A percentile compares a stretch with the other conserved stretches of the same genome.
These are phyloP conservation scores for Arthrobotrys iridis DNA, from an alignment of 2,329 filamentous ascomycete genomes.

Conservation along the genomic window DNA sequence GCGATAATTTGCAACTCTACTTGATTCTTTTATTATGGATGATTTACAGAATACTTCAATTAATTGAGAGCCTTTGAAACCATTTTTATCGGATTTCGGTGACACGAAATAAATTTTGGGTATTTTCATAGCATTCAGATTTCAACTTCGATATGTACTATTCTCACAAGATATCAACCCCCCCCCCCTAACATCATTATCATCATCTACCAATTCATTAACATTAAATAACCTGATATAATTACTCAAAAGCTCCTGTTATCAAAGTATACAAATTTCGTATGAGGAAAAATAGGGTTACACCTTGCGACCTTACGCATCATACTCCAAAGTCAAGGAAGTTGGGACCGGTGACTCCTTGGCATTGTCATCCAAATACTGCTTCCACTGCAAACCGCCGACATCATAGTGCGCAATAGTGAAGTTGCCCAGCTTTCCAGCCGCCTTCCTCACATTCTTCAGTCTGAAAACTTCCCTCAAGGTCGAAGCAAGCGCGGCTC, in stretches of 20 bases:
- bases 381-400: slow-evolving; percentile 65
- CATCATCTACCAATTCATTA: neutral
- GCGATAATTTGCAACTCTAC: neutral
- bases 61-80: neutral
- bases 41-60: neutral
- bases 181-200: neutral
- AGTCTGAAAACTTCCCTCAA: slow-evolving; percentile 64
- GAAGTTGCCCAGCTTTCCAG: slow-evolving; percentile 62
- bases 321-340: slow-evolving; percentile 61
- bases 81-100: no score
- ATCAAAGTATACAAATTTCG: neutral
- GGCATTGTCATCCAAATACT: slow-evolving; percentile 65
- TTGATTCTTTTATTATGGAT: no score
- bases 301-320: neutral
- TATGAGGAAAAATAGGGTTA: neutral
- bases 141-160: neutral
- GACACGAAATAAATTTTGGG: no score
- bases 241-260: neutral
- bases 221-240: neutral
- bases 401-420: slow-evolving; percentile 63
- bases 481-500: slow-evolving; percentile 62
- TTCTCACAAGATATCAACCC: neutral
- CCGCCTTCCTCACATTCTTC: slow-evolving; percentile 62
- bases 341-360: slow-evolving; percentile 65
- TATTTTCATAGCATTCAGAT: neutral